Conservation (phyloP, 2,329 filamentous ascomycete species). For the Ploettnerulaceae sp. region DNA sequence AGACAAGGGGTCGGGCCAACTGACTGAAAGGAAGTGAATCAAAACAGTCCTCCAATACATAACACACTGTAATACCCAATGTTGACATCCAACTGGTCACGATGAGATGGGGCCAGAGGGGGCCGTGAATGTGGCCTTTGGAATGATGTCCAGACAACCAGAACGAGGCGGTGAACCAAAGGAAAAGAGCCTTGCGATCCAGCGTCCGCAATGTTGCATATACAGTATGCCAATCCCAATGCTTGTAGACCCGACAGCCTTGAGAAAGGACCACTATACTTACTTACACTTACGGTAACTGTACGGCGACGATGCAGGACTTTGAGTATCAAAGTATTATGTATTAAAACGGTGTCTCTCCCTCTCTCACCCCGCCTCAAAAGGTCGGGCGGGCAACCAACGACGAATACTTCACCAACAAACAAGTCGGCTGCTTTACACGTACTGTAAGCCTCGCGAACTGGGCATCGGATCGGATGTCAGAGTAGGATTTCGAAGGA, state of each 20-base stretch:
- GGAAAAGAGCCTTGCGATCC: not conserved
- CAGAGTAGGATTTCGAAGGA: too few relatives aligned
- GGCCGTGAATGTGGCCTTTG: too few relatives aligned
- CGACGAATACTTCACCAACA: not conserved
- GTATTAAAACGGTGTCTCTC: constrained; percentile 6
- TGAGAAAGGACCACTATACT: too few relatives aligned
- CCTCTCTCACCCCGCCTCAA: not conserved
- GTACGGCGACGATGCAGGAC: constrained; percentile 8
- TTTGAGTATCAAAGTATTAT: constrained; percentile 14
- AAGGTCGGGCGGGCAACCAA: constrained; percentile 9
- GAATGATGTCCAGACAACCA: constrained; percentile 16
- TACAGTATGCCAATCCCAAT: not conserved
- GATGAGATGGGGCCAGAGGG: too few relatives aligned
- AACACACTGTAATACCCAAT: too few relatives aligned
- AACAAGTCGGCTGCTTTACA: not conserved
- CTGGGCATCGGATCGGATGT: not conserved
- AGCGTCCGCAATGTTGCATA: not conserved
- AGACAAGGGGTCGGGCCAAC: too few relatives aligned
- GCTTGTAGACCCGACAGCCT: constrained; percentile 10
- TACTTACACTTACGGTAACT: too few relatives aligned
- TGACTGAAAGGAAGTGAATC: too few relatives aligned
- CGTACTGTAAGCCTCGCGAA: not conserved
- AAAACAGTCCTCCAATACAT: too few relatives aligned
- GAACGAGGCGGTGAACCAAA: constrained; percentile 22
- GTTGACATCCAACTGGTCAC: too few relatives aligned